phyloP scores from a whole-genome alignment of 2,329 filamentous ascomycete genomes.

The Cordyceps javanica region DNA sequence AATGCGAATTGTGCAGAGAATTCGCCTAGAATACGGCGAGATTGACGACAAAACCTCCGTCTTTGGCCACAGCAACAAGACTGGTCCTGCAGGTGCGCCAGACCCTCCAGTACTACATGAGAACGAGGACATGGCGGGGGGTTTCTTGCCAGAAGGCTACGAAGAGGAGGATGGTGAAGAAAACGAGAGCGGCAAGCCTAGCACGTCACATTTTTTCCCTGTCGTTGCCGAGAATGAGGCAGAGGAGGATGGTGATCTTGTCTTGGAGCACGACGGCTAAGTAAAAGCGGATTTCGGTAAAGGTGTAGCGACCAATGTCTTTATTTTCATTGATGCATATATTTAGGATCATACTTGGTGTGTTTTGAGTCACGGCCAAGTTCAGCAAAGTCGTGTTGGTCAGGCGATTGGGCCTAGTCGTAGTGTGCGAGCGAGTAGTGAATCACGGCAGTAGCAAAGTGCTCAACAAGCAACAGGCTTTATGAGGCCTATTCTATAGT shows the following conservation, averaged over 20 bases:
- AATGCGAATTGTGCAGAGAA: conserved; percentile 71
- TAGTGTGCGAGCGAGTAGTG: no score
- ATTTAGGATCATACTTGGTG: neutral
- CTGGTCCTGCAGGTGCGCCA: conserved; percentile 14
- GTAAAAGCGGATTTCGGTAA: neutral
- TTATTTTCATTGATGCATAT: no score
- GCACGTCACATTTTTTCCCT: conserved; percentile 44
- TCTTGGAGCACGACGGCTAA: conserved; percentile 10
- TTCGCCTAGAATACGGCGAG: conserved; percentile 69
- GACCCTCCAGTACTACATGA: conserved; percentile 20
- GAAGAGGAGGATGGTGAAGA: conserved; percentile 38
- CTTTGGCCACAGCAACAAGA: conserved; percentile 42
- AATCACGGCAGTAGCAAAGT: no score
- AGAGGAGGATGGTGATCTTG: conserved; percentile 21
- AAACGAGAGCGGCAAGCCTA: conserved; percentile 22
- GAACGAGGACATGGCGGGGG: conserved; percentile 51
- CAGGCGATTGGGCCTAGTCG: no score
- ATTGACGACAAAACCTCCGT: conserved; percentile 46
- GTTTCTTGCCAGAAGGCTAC: conserved; percentile 53
- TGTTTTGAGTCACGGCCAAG: no score
- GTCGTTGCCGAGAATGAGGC: conserved; percentile 38
- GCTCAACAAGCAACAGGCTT: no score
- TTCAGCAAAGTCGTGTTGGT: no score
- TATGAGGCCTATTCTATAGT: no score
- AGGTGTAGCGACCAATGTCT: no score